Conservation (phyloP, 139 green algal species). For the Coccomyxa sp. region DNA sequence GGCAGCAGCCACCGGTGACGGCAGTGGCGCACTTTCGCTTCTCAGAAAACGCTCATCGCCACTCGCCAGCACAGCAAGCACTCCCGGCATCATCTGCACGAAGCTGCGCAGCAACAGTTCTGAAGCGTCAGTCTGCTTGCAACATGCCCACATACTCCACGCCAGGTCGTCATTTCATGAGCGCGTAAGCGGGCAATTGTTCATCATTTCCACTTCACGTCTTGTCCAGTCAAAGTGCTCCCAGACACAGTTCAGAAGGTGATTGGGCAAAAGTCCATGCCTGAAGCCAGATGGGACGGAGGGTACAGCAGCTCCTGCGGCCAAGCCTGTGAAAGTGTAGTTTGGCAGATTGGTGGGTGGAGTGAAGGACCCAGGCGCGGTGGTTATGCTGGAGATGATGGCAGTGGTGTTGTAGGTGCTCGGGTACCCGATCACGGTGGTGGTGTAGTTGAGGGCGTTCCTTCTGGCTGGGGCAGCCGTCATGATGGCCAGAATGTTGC, state of each 20-base stretch:
- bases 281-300: too few species aligned
- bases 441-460: not conserved
- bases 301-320: not conserved
- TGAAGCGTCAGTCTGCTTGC: too few species aligned
- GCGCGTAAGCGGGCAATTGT: too few species aligned
- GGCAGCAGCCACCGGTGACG: not conserved
- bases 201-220: too few species aligned
- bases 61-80: not conserved
- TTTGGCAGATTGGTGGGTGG: not conserved
- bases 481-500: not conserved
- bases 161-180: too few species aligned
- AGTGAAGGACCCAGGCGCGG: not conserved
- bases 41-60: not conserved
- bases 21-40: not conserved
- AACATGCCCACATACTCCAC: too few species aligned
- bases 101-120: too few species aligned
- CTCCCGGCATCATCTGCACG: too few species aligned
- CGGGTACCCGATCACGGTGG: not conserved
- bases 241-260: too few species aligned
- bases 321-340: not conserved
- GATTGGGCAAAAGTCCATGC: too few species aligned
- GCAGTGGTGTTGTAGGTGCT: not conserved
- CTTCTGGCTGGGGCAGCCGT: not conserved
- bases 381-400: not conserved
- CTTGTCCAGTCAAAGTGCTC: too few species aligned